A percentile compares a stretch with the other conserved stretches of the same genome.
Evolutionary conservation across 805 yeast genomes (phyloP).

Genomic region (Candida oleophila): DNA sequence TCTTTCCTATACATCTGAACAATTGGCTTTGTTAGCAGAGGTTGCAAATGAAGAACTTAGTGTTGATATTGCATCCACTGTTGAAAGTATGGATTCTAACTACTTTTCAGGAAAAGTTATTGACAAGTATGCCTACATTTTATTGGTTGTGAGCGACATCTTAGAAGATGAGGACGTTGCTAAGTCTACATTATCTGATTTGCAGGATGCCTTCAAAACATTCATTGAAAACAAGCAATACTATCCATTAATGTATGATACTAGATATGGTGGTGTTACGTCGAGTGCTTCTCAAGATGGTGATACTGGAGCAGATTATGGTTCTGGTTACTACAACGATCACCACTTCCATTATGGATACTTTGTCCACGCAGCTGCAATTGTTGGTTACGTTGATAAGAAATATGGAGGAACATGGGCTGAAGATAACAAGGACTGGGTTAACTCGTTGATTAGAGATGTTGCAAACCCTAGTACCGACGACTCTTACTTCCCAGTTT

Average conservation of each 20-base stretch:
- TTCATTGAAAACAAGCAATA: conserved; percentile 42
- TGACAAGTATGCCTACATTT: conserved; percentile 57
- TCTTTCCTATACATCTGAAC: conserved; percentile 42
- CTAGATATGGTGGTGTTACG: conserved; percentile 56
- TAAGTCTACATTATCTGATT: conserved; percentile 25
- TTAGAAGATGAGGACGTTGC: conserved; percentile 43
- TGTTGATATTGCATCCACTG: conserved; percentile 45
- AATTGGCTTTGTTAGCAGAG: conserved; percentile 42
- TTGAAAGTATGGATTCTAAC: conserved; percentile 38
- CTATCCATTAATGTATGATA: conserved; percentile 55
- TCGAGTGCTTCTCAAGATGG: conserved; percentile 48
- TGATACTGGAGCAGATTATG: conserved; percentile 55
- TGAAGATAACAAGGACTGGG: conserved; percentile 49
- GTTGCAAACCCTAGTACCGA: conserved; percentile 59
- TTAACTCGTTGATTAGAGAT: conserved; percentile 61
- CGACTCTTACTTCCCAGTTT: conserved; percentile 67
- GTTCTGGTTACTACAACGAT: conserved; percentile 77
- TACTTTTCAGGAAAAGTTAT: conserved; percentile 54
- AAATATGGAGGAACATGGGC: conserved; percentile 56
- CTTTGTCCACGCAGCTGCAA: conserved; percentile 79
- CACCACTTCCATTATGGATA: conserved; percentile 90
- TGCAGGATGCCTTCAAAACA: conserved; percentile 45
- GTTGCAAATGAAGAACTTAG: conserved; percentile 47
- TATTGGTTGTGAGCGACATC: conserved; percentile 50
- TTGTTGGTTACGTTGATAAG: conserved; percentile 66